These are phyloP conservation scores for Choanephora cucurbitarum DNA, from an alignment of 371 early-diverging fungal genomes.

Conservation along the genomic window DNA sequence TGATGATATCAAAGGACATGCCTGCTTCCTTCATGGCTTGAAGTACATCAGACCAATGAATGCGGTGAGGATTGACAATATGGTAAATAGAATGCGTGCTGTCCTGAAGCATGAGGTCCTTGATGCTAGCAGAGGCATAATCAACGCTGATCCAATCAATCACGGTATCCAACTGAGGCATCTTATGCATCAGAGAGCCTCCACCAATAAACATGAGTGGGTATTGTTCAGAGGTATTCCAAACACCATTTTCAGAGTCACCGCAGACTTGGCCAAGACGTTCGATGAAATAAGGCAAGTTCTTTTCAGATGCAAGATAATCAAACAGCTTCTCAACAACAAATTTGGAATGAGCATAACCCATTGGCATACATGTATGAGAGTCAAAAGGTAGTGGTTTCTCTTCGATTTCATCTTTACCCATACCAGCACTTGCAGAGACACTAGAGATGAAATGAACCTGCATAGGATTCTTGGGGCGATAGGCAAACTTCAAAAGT, in stretches of 20 bases:
- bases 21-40: constrained; percentile 24
- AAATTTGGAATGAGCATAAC: constrained; percentile 49
- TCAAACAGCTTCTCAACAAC: constrained; percentile 37
- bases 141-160: constrained; percentile 49
- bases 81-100: constrained; percentile 28
- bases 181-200: constrained; percentile 28
- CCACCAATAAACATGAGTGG: constrained; percentile 44
- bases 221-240: constrained; percentile 48
- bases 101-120: constrained; percentile 27
- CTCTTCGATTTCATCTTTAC: constrained; percentile 21
- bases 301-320: constrained; percentile 33
- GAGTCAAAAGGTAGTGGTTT: constrained; percentile 28
- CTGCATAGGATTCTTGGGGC: constrained; percentile 33
- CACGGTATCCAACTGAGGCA: constrained; percentile 23
- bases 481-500: constrained; percentile 39
- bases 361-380: constrained; percentile 39
- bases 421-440: constrained; percentile 23
- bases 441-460: constrained; percentile 41
- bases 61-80: constrained; percentile 36
- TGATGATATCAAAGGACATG: constrained; percentile 30
- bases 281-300: constrained; percentile 36
- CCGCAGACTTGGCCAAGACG: constrained; percentile 50
- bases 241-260: constrained; percentile 37
- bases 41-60: constrained; percentile 28
- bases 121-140: constrained; percentile 32